Evolutionary conservation across 2,329 filamentous ascomycete species (phyloP).

Genomic region (Neonectria coccinea): DNA sequence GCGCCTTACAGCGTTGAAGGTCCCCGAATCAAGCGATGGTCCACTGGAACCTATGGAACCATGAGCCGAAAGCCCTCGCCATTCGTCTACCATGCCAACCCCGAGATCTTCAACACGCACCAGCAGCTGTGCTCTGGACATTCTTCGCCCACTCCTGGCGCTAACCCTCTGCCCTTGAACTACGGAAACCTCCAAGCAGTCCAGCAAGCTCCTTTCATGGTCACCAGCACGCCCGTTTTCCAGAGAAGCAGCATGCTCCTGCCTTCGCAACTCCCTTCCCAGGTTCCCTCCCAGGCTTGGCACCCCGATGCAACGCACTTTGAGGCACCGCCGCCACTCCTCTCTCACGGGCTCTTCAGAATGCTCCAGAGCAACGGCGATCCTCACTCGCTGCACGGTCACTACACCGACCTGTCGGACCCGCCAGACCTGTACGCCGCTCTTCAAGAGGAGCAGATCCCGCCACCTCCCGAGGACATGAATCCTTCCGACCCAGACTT

Average conservation of each 20-base stretch:
- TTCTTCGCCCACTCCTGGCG: conserved; percentile 58
- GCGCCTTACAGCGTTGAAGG: conserved; percentile 78
- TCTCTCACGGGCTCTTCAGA: conserved; percentile 79
- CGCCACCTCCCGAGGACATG: conserved; percentile 84
- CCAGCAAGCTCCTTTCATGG: conserved; percentile 67
- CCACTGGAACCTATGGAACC: conserved; percentile 77
- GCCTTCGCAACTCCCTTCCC: conserved; percentile 60
- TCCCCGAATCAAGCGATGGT: conserved; percentile 79
- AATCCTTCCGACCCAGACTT: conserved; percentile 81
- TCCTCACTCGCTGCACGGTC: conserved; percentile 72
- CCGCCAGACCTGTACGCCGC: conserved; percentile 83
- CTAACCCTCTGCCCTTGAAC: conserved; percentile 64
- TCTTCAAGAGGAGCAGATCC: conserved; percentile 77
- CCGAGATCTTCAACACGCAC: conserved; percentile 69
- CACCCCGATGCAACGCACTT: conserved; percentile 64
- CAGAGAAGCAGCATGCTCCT: conserved; percentile 70
- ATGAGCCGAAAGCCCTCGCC: conserved; percentile 68
- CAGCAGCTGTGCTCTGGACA: conserved; percentile 62
- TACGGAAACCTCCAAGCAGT: conserved; percentile 66
- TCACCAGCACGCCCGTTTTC: conserved; percentile 64
- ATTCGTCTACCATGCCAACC: conserved; percentile 71
- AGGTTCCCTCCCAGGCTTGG: conserved; percentile 63
- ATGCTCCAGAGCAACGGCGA: conserved; percentile 82
- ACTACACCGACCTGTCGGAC: conserved; percentile 79
- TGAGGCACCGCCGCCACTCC: conserved; percentile 70